Evolutionary conservation across 257 asterid species (phyloP).

Genomic region (Lithospermum erythrorhizon): DNA sequence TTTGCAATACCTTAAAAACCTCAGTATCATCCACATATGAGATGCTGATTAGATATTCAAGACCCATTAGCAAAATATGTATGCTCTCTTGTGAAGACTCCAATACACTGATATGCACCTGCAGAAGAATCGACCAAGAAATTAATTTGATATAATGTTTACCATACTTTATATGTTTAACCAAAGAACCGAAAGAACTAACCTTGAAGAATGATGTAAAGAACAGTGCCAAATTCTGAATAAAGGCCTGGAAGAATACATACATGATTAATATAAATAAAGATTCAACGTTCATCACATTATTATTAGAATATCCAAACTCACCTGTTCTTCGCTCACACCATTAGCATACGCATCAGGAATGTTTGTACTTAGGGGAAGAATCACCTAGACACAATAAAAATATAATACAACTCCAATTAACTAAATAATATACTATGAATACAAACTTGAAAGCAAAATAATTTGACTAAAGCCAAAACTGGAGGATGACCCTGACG

Average conservation of each 20-base stretch:
- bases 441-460: no score
- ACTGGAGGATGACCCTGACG: neutral
- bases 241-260: slow-evolving; percentile 56
- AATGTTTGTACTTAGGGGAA: slow-evolving; percentile 55
- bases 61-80: slow-evolving; percentile 60
- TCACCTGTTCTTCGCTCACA: slow-evolving; percentile 97
- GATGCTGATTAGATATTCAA: slow-evolving; percentile 80
- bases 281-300: neutral
- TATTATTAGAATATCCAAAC: neutral
- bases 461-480: no score
- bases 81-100: slow-evolving; percentile 74
- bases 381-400: slow-evolving; percentile 34
- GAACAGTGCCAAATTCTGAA: slow-evolving; percentile 88
- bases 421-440: no score
- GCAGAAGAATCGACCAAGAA: slow-evolving; percentile 18
- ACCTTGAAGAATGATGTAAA: slow-evolving; percentile 94
- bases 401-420: no score
- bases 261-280: neutral
- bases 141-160: neutral
- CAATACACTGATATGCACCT: slow-evolving; percentile 81
- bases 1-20: slow-evolving; percentile 72
- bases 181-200: slow-evolving; percentile 11
- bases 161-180: neutral
- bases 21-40: slow-evolving; percentile 97
- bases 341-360: slow-evolving; percentile 76